Conservation (phyloP, 108 stramenopile species). For the Pseudonitzschia pungens region DNA sequence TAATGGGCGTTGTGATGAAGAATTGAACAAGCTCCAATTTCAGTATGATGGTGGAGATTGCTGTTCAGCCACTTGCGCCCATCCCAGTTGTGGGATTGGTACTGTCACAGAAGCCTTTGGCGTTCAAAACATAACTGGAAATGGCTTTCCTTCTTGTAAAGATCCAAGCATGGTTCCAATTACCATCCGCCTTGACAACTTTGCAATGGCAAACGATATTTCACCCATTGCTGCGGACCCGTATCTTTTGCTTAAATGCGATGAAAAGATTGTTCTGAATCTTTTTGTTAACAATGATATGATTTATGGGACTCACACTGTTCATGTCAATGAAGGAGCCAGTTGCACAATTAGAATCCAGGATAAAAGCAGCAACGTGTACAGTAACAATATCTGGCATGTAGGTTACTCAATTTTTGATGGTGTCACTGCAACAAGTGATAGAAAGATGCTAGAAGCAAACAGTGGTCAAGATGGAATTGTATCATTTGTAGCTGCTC, state of each 20-base stretch:
- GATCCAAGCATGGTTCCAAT: slow-evolving; percentile 8
- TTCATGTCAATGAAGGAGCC: not conserved
- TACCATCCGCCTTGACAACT: not conserved
- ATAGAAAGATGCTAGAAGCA: not conserved
- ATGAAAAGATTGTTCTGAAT: not conserved
- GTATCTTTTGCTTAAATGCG: not conserved
- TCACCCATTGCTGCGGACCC: not conserved
- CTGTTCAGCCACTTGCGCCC: slow-evolving; percentile 4
- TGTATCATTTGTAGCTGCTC: not conserved
- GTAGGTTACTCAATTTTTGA: slow-evolving; percentile 2
- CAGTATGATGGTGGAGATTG: slow-evolving; percentile 15
- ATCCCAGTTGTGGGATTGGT: not conserved
- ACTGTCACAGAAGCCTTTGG: not conserved
- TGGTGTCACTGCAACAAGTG: not conserved
- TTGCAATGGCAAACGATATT: not conserved
- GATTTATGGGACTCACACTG: not conserved
- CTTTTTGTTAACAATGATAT: not conserved
- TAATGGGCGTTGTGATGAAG: not conserved
- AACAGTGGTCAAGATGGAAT: not conserved
- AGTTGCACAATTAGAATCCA: not conserved
- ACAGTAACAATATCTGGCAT: not conserved
- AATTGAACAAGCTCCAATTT: not conserved
- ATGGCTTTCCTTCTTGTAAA: not conserved
- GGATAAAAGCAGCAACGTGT: not conserved
- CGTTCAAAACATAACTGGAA: not conserved